A percentile compares a stretch with the other conserved stretches of the same genome.
phyloP scores from a whole-genome alignment of 805 yeast species.

The Sungouiozyma intestinalis region DNA sequence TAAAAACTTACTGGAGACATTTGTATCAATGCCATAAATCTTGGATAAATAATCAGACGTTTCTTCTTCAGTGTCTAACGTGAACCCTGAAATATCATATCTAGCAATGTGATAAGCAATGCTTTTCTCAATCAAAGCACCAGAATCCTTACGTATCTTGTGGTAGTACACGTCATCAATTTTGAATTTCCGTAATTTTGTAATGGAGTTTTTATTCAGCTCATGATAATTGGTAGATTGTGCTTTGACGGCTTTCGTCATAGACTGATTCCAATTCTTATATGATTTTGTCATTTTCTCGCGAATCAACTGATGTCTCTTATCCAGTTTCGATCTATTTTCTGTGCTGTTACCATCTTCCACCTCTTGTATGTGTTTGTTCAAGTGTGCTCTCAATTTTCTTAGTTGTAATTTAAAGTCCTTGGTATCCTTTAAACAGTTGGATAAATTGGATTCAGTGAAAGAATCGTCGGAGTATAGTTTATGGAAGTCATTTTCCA shows the following conservation, averaged over 20 bases:
- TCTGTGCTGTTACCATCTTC: constrained; percentile 9
- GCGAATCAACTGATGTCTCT: constrained; percentile 18
- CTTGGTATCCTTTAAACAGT: constrained; percentile 22
- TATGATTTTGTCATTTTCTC: constrained; percentile 23
- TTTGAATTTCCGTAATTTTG: constrained; percentile 25
- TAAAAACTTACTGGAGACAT: constrained; percentile 30
- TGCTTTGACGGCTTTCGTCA: constrained; percentile 21
- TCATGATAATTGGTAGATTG: constrained; percentile 18
- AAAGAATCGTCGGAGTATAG: constrained; percentile 11
- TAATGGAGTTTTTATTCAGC: constrained; percentile 21
- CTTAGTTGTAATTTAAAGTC: constrained; percentile 31
- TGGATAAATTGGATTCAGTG: constrained; percentile 12
- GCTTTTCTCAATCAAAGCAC: constrained; percentile 30
- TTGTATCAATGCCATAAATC: constrained; percentile 22
- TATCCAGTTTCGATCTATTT: constrained; percentile 10
- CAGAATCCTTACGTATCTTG: constrained; percentile 18
- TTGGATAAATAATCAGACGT: constrained; percentile 24
- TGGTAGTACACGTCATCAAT: constrained; percentile 29
- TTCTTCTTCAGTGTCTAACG: constrained; percentile 20
- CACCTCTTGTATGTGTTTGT: constrained; percentile 22
- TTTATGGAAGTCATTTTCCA: constrained; percentile 14
- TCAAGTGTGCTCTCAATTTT: constrained; percentile 34
- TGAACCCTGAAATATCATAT: constrained; percentile 35
- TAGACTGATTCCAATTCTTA: constrained; percentile 24
- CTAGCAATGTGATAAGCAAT: constrained; percentile 38